Evolutionary conservation across 2,329 filamentous ascomycete species (phyloP), one percentile per base, ranked within the genome.

Genomic region (Helotiales sp.): DNA sequence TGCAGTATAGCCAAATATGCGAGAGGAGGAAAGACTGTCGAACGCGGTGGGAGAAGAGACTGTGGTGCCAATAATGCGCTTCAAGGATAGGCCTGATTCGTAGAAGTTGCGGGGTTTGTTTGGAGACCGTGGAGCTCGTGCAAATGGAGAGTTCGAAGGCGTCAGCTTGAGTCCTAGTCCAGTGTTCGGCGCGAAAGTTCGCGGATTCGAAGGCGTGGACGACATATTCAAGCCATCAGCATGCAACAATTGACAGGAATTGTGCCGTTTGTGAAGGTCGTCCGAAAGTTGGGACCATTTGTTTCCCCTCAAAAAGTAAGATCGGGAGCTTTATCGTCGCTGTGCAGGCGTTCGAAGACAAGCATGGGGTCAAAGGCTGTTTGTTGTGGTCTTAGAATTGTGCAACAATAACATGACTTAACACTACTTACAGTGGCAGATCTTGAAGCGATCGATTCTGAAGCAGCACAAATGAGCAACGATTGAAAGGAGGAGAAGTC

Each of bases 1-100:
- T 8, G 95, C 93, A 62, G 92, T 93, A 72, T 96, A 95, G 55
- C 92, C 92, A 74, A 98, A 96, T 51, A 80, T 80, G 56, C 77
- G 77, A 53, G 82, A 87, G 12, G 87, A 84, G 38, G 88, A 79
- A 59, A 93, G 85, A 63, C 84, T 87, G 71, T 96, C 92, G 73
- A 99, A 96, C 62, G 90, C 91, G 70, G 89, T 93, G 38, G 91
- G 88, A 4, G 89, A 90, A 65, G 80, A 84, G 63, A 91, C 93
- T 7, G 93, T 98, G 24, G 93, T 96, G 47, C 95, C 95, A 68
- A 98, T 89, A 57, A 98, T 91, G 62, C 91, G 86, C 72, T 87
- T 88, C 61, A 97, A 79, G 36, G 88, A 88, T 44, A 97, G 80
- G 38, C 82, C 81, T 22, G 83, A 79, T 58, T 86, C 82, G 59